phyloP scores from a whole-genome alignment of 1,139 yeast species.

The Sugiyamaella sp. region DNA sequence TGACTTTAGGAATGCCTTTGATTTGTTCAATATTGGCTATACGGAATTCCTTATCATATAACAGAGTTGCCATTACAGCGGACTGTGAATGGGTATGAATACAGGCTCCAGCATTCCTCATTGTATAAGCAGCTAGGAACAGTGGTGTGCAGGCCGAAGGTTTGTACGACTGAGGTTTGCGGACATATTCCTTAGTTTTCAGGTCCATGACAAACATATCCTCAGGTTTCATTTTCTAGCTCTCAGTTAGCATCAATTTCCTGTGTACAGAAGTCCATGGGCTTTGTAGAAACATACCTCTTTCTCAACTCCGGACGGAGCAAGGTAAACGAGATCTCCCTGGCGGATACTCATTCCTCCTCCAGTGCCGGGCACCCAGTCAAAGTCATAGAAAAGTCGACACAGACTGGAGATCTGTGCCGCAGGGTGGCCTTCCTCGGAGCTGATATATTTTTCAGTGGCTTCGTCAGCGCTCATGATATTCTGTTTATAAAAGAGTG shows the following conservation, averaged over 20 bases:
- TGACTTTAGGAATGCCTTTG: slow-evolving; percentile 80
- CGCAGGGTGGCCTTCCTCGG: slow-evolving; percentile 69
- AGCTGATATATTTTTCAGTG: slow-evolving; percentile 12
- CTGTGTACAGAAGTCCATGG: not conserved
- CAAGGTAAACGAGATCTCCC: slow-evolving; percentile 64
- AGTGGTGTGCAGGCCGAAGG: slow-evolving; percentile 95
- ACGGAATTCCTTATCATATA: slow-evolving; percentile 69
- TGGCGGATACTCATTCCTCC: slow-evolving; percentile 88
- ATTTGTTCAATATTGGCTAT: slow-evolving; percentile 88
- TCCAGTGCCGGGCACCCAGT: slow-evolving; percentile 96
- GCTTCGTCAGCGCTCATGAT: slow-evolving; percentile 5
- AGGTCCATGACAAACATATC: slow-evolving; percentile 80
- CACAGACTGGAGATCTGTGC: slow-evolving; percentile 84
- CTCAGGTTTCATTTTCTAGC: slow-evolving; percentile 65
- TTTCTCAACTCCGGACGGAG: slow-evolving; percentile 96
- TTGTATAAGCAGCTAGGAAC: slow-evolving; percentile 72
- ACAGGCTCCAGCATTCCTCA: slow-evolving; percentile 85
- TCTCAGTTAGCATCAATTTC: not conserved
- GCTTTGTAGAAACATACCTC: slow-evolving; percentile 47
- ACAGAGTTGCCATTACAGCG: slow-evolving; percentile 79
- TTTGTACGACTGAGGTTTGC: slow-evolving; percentile 67
- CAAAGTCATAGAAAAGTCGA: slow-evolving; percentile 70
- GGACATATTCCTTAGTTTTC: slow-evolving; percentile 55
- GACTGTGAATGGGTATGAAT: slow-evolving; percentile 91
- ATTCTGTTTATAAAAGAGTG: no score